Evolutionary conservation across 805 yeast genomes (phyloP).

Genomic region (Candida namnaoensis): DNA sequence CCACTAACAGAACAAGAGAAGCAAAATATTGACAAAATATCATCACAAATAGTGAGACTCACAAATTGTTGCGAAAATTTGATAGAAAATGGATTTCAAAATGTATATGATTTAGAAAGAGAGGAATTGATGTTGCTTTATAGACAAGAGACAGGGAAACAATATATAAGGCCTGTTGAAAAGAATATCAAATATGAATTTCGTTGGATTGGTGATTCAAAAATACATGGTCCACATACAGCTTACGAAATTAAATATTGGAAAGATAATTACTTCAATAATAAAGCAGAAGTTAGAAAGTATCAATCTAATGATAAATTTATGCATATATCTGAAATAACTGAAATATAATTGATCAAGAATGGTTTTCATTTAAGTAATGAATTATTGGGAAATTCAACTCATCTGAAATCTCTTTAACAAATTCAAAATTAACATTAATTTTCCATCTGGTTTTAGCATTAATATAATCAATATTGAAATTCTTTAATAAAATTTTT

Average conservation of each 20-base stretch:
- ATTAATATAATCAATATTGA: conserved; percentile 46
- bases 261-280: conserved; percentile 38
- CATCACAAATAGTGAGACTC: conserved; percentile 23
- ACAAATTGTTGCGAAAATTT: conserved; percentile 43
- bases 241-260: conserved; percentile 40
- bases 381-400: conserved; percentile 58
- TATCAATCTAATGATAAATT: conserved; percentile 10
- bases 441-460: conserved; percentile 73
- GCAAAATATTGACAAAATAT: conserved; percentile 11
- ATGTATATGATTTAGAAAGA: conserved; percentile 42
- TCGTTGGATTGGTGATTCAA: conserved; percentile 33
- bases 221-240: conserved; percentile 43
- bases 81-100: conserved; percentile 28
- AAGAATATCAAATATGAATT: conserved; percentile 33
- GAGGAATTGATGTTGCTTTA: conserved; percentile 47
- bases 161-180: conserved; percentile 18
- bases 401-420: conserved; percentile 52
- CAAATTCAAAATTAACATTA: conserved; percentile 60
- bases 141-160: conserved; percentile 32
- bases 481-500: conserved; percentile 20
- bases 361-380: conserved; percentile 36
- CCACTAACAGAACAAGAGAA: conserved; percentile 8
- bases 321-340: conserved; percentile 8
- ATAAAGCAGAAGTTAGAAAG: conserved; percentile 31
- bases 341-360: too few species aligned